Percentiles rank a stretch among this genome's conserved stretches.
These are phyloP conservation scores for Phytophthora cryptogea DNA, from an alignment of 352 stramenopile species.

Conservation along the genomic window DNA sequence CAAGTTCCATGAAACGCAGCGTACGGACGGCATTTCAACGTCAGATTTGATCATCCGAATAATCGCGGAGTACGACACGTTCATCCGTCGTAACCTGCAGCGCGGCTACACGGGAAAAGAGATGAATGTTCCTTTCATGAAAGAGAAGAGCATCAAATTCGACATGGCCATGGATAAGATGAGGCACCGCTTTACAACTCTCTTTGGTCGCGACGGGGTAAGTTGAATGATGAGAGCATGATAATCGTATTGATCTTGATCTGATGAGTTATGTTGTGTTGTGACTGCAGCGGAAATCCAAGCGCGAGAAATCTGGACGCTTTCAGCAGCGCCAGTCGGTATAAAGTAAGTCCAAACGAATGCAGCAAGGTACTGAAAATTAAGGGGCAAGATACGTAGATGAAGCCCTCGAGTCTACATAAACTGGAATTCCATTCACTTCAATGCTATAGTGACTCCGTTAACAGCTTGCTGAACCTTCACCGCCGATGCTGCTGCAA, in stretches of 20 bases:
- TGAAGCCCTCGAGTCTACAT: neutral
- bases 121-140: constrained; percentile 89
- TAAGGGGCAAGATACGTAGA: neutral
- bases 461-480: constrained; percentile 38
- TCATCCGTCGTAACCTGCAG: constrained; percentile 89
- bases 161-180: constrained; percentile 78
- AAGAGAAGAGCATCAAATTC: constrained; percentile 85
- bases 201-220: constrained; percentile 19
- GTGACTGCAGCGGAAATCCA: neutral
- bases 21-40: constrained; percentile 89
- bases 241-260: neutral
- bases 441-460: constrained; percentile 1
- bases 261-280: neutral
- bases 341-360: neutral
- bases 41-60: constrained; percentile 91
- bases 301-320: constrained; percentile 8
- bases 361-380: neutral
- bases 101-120: constrained; percentile 91
- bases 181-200: constrained; percentile 22
- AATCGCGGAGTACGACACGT: constrained; percentile 92
- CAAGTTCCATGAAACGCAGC: constrained; percentile 84
- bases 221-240: neutral
- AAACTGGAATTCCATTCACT: constrained; percentile 1
- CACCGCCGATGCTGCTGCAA: constrained; percentile 30
- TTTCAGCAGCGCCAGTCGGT: constrained; percentile 28